A percentile compares a stretch with the other conserved stretches of the same genome.
phyloP scores from a whole-genome alignment of 306 rosid genomes.

The Trichosanthes truncata region DNA sequence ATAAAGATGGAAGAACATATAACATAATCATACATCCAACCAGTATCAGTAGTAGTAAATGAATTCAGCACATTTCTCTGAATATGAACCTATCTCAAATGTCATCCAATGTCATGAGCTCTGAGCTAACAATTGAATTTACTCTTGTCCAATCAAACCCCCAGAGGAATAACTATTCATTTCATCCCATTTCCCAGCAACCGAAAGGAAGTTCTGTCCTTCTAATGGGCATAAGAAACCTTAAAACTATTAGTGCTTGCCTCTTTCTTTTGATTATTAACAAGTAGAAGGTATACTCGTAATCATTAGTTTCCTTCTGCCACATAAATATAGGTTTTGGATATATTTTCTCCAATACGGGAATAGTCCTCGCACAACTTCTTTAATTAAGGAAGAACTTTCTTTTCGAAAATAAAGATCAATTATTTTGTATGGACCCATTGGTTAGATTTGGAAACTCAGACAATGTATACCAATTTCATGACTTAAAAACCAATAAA shows the following conservation, averaged over 20 bases:
- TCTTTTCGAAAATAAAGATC: not conserved
- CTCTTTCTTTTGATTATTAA: not conserved
- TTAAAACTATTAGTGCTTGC: not conserved
- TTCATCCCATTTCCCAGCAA: not conserved
- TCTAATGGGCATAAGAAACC: not conserved
- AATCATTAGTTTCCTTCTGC: not conserved
- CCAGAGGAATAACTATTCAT: not conserved
- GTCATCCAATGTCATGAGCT: not conserved
- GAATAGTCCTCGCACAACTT: not conserved
- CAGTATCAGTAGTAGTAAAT: not conserved
- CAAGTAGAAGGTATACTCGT: not conserved
- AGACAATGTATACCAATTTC: not conserved
- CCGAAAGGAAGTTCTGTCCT: not conserved
- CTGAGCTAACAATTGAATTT: not conserved
- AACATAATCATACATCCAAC: not conserved
- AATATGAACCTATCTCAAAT: not conserved
- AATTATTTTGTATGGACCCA: not conserved
- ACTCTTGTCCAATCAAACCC: not conserved
- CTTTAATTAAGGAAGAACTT: not conserved
- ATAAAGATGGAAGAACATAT: not conserved
- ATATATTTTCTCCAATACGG: not conserved
- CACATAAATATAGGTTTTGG: not conserved
- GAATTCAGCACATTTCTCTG: not conserved
- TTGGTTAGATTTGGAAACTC: not conserved
- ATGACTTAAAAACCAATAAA: not conserved